Percentiles rank a stretch among this genome's conserved stretches.
Evolutionary conservation across 2,329 filamentous ascomycete species (phyloP).

Genomic region (Xylariaceae sp.): DNA sequence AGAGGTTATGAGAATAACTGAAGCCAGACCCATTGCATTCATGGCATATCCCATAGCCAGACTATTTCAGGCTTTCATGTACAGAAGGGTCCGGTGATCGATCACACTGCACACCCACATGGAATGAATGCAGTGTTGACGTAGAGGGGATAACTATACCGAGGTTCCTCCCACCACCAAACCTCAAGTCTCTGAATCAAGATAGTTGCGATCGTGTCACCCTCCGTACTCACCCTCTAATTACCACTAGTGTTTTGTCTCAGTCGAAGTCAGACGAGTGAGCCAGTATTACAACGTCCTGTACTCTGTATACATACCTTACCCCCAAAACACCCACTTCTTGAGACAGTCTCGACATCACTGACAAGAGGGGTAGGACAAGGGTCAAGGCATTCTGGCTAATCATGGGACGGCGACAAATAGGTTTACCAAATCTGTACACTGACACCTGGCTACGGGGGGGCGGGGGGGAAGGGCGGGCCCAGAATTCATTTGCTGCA

Average conservation of each 20-base stretch:
- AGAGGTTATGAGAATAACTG: not conserved
- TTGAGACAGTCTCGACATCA: slow-evolving; percentile 2
- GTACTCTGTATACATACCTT: not conserved
- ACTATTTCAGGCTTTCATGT: not conserved
- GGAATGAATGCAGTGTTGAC: slow-evolving; percentile 9
- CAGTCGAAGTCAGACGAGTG: slow-evolving; percentile 1
- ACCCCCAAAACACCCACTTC: not conserved
- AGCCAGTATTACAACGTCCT: not conserved
- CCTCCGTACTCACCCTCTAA: slow-evolving; percentile 4
- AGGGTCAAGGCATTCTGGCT: not conserved
- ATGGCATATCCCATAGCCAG: not conserved
- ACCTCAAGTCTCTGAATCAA: slow-evolving; percentile 7
- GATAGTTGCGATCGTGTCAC: slow-evolving; percentile 8
- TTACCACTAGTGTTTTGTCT: not conserved
- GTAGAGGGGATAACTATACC: slow-evolving; percentile 21
- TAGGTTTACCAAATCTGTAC: not conserved
- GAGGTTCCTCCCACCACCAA: slow-evolving; percentile 17
- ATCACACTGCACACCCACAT: not conserved
- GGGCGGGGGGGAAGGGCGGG: slow-evolving; percentile 14
- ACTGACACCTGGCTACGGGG: slow-evolving; percentile 11
- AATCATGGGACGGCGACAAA: slow-evolving; percentile 5
- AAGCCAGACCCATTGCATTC: not conserved
- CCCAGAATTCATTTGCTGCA: slow-evolving; percentile 9
- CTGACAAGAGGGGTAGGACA: not conserved
- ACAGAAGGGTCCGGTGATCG: slow-evolving; percentile 6